phyloP scores from a whole-genome alignment of 306 rosid genomes.

The Pyrus pyrifolia region DNA sequence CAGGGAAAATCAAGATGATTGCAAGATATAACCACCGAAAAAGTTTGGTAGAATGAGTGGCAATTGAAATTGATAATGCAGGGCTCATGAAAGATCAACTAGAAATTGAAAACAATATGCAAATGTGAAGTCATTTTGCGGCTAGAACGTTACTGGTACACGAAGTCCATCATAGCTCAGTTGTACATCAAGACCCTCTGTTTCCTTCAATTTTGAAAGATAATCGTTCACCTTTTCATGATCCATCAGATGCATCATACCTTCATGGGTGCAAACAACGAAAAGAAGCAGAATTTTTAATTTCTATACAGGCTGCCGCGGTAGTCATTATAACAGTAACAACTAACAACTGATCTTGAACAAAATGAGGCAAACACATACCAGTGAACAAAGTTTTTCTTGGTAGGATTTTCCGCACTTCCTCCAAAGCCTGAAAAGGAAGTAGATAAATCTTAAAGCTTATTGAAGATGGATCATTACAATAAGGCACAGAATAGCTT shows the following conservation, averaged over 20 bases:
- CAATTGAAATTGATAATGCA: neutral
- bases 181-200: slow-evolving; percentile 79
- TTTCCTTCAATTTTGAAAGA: slow-evolving; percentile 52
- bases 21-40: neutral
- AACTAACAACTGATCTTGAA: no score
- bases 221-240: slow-evolving; percentile 72
- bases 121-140: neutral
- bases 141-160: slow-evolving; percentile 48
- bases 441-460: slow-evolving; percentile 5
- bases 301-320: neutral
- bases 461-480: neutral
- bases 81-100: neutral
- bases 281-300: neutral
- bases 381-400: slow-evolving; percentile 85
- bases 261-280: slow-evolving; percentile 33
- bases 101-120: neutral
- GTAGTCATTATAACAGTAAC: neutral
- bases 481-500: slow-evolving; percentile 11
- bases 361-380: slow-evolving; percentile 17
- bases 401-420: slow-evolving; percentile 88
- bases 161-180: slow-evolving; percentile 90
- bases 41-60: neutral
- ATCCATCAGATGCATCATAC: slow-evolving; percentile 98
- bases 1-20: neutral
- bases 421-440: slow-evolving; percentile 70